Base-by-base conservation (phyloP, 176 grass and related monocot species). In the Oryza longistaminata region DNA sequence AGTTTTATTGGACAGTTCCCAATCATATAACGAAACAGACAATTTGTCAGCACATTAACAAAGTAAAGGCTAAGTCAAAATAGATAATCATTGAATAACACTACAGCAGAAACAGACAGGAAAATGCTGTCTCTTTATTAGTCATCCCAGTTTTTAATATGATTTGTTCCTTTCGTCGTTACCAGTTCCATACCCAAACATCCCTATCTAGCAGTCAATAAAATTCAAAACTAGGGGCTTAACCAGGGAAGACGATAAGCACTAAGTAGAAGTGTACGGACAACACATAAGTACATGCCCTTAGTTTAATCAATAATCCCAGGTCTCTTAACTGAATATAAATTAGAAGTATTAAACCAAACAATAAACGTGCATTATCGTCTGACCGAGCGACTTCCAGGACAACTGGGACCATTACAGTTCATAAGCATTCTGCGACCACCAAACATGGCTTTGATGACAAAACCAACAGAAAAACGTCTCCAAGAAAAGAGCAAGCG, bases 221-320 rank as follows among this genome's bases (percentile, higher is more conserved):
- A 71, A 79, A 76, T 66, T 53, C 76, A 66, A n/a, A 31, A 69
- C 16, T 33, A 55, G 5, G 58, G 53, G 12, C 33, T 39, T 90
- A 70, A 72, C 77, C 27, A 49, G 26, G 65, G 77, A 45, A 80
- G 49, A 55, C 76, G 50, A 25, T 65, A 83, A 19, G 78, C 78
- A 64, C 37, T 6, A 49, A 81, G n/a, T 81, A 68, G 16, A 75
- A 83, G 14, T 75, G 75, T 80, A 87, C 75, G 61, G 79, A 79
- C 8, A 61, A 52, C 65, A 74, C 4, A 79, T 9, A 79, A 79
- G 13, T 25, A 62, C 17, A 68, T 6, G 35, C 11, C 5, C 26
- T 49, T 40, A 83, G 42, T 74, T 79, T 70, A 71, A 74, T 79
- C 66, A 25, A 71, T 66, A 90, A 73, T 45, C 46, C 73, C 22